Evolutionary conservation across 345 rosid genomes (phyloP), one percentile per base, ranked within the genome.

Genomic region (Brassica cretica): DNA sequence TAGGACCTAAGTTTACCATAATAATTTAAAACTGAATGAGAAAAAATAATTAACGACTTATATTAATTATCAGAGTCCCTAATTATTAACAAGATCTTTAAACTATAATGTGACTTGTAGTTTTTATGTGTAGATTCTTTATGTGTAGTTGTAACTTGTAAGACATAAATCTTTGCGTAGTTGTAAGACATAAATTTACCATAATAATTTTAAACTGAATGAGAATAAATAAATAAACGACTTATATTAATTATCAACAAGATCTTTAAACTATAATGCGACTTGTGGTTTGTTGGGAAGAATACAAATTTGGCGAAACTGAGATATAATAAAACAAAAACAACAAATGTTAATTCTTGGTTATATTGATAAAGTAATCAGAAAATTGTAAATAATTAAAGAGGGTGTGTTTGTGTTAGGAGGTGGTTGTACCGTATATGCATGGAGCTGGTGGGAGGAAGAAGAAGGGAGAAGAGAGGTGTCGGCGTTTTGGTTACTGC

Each of bases 341-440:
- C 7, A 64, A 1, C 5, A 55, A 71, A 18, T 39, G 61, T 41
- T 11, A 18, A 58, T 62, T 5, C 5, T 56, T 49, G 37, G 35
- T 39, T 65, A 29, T 33, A 53, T 12, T 2, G 24, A 53, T 49
- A 69, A 4, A 25, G 11, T 51, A 76, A 12, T 44, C 5, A 25
- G 37, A 27, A 19, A 5, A 9, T 29, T 10, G 75, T 27, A 29
- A 27, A 65, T 1, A 58, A 65, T 16, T 6, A 32, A 72, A 25
- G 65, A 62, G 19, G n/a, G 49, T 33, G 68, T 64, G 68, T 62
- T 16, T 16, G 49, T 33, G 41, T 64, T 15, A 64, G 85, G 80
- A 65, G 84, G 81, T 79, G 41, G 82, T 68, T 79, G 81, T 65
- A 78, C 76, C 81, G 76, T 78, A 78, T 61, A 78, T 78, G 84